Percentiles rank a stretch among this genome's conserved stretches.
phyloP scores from a whole-genome alignment of 1,139 yeast species.

The Entelexis sorbosivorans region DNA sequence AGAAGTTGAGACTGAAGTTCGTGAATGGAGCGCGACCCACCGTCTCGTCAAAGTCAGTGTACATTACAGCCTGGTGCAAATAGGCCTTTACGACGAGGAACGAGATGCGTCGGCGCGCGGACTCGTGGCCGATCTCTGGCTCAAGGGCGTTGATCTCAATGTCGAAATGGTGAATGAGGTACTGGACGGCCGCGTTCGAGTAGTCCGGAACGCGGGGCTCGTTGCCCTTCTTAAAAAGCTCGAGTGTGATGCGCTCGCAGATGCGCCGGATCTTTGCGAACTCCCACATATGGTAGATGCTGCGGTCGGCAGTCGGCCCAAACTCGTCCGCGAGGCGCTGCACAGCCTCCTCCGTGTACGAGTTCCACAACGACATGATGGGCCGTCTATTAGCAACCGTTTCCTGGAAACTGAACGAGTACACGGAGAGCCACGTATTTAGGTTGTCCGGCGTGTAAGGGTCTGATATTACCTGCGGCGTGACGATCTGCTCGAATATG shows the following conservation, averaged over 20 bases:
- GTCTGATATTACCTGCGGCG: conserved; percentile 32
- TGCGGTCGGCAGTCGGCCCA: conserved; percentile 25
- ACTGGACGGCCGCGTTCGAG: conserved; percentile 19
- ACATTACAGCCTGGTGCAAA: conserved; percentile 51
- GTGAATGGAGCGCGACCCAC: conserved; percentile 33
- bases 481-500: conserved; percentile 29
- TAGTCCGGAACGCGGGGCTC: conserved; percentile 26
- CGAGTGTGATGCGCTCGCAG: conserved; percentile 45
- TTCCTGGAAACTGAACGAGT: conserved; percentile 28
- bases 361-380: conserved; percentile 34
- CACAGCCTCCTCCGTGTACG: conserved; percentile 56
- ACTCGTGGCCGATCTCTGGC: conserved; percentile 7
- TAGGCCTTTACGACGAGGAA: conserved; percentile 39
- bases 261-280: conserved; percentile 53
- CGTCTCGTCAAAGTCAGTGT: conserved; percentile 25
- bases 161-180: conserved; percentile 19
- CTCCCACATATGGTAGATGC: conserved; percentile 14
- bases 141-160: conserved; percentile 12
- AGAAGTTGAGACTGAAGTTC: conserved; percentile 29
- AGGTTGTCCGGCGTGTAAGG: conserved; percentile 31
- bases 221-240: conserved; percentile 25
- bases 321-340: conserved; percentile 13
- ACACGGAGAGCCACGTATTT: conserved; percentile 29
- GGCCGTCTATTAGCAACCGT: conserved; percentile 29
- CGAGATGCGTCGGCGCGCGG: background rate